A percentile compares a stretch with the other conserved stretches of the same genome.
Evolutionary conservation across 768 basidiomycete species (phyloP).

Genomic region (Galerina sulciceps): DNA sequence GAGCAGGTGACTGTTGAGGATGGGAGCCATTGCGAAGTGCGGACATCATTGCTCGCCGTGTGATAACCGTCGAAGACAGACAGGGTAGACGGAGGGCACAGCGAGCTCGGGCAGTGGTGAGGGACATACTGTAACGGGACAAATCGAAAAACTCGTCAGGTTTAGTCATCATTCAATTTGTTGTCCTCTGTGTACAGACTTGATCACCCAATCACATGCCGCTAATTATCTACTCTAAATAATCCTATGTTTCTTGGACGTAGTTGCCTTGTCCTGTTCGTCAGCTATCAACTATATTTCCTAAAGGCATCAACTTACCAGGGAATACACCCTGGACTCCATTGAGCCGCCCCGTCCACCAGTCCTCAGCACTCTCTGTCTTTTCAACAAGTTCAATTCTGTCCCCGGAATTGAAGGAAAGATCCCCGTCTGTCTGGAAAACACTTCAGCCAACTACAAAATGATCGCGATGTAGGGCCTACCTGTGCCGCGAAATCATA

Average conservation of each 20-base stretch:
- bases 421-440: slow-evolving; percentile 82
- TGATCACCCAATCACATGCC: slow-evolving; percentile 32
- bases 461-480: slow-evolving; percentile 18
- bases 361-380: slow-evolving; percentile 85
- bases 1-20: slow-evolving; percentile 29
- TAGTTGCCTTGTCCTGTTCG: slow-evolving; percentile 57
- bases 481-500: slow-evolving; percentile 96
- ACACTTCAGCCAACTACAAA: slow-evolving; percentile 1
- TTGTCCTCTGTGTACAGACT: slow-evolving; percentile 26
- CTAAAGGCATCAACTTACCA: slow-evolving; percentile 43
- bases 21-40: slow-evolving; percentile 47
- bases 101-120: slow-evolving; percentile 33
- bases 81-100: slow-evolving; percentile 34
- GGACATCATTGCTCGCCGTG: slow-evolving; percentile 71
- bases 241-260: slow-evolving; percentile 55
- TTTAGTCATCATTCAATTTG: slow-evolving; percentile 17
- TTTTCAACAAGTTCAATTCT: slow-evolving; percentile 88
- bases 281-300: slow-evolving; percentile 7
- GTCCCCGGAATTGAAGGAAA: slow-evolving; percentile 89
- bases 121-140: slow-evolving; percentile 23
- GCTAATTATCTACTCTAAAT: slow-evolving; percentile 19
- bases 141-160: slow-evolving; percentile 13
- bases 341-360: slow-evolving; percentile 94
- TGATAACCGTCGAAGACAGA: slow-evolving; percentile 36
- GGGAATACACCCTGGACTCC: slow-evolving; percentile 91